A percentile compares a stretch with the other conserved stretches of the same genome.
phyloP scores from a whole-genome alignment of 768 basidiomycete genomes.

The Leccinum subtestaceum region DNA sequence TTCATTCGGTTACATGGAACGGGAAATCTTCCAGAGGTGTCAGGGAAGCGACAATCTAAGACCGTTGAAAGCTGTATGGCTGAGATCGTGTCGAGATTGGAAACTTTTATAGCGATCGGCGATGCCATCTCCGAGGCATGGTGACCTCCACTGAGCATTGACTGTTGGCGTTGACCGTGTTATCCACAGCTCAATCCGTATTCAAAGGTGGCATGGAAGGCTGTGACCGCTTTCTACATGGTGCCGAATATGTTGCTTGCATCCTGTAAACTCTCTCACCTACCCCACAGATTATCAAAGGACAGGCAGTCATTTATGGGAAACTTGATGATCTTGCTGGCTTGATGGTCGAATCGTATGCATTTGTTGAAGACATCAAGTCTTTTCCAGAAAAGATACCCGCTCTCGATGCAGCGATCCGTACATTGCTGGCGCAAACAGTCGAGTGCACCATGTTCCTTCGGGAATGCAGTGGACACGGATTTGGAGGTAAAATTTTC shows the following conservation, averaged over 20 bases:
- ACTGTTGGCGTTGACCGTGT: neutral
- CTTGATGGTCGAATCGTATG: slow-evolving; percentile 32
- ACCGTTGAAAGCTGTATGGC: slow-evolving; percentile 19
- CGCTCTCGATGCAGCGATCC: slow-evolving; percentile 27
- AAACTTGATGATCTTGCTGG: slow-evolving; percentile 25
- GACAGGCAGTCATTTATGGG: slow-evolving; percentile 27
- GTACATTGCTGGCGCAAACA: slow-evolving; percentile 30
- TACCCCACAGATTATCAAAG: slow-evolving; percentile 24
- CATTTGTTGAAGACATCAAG: slow-evolving; percentile 31
- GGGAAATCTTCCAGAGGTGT: neutral
- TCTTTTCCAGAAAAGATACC: slow-evolving; percentile 28
- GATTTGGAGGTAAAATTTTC: slow-evolving; percentile 30
- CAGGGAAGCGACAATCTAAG: neutral
- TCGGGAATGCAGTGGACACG: slow-evolving; percentile 34
- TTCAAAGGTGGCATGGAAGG: slow-evolving; percentile 29
- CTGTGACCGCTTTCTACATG: slow-evolving; percentile 26
- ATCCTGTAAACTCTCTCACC: slow-evolving; percentile 7
- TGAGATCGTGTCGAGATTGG: slow-evolving; percentile 23
- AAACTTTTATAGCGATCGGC: slow-evolving; percentile 23
- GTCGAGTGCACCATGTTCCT: slow-evolving; percentile 38
- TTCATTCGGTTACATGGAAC: slow-evolving; percentile 20
- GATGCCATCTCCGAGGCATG: slow-evolving; percentile 24
- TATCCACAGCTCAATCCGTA: slow-evolving; percentile 25
- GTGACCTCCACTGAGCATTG: neutral
- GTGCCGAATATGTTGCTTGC: slow-evolving; percentile 3